Evolutionary conservation across 192 early-diverging fungal species (phyloP).

Genomic region (Coemansia sp.): DNA sequence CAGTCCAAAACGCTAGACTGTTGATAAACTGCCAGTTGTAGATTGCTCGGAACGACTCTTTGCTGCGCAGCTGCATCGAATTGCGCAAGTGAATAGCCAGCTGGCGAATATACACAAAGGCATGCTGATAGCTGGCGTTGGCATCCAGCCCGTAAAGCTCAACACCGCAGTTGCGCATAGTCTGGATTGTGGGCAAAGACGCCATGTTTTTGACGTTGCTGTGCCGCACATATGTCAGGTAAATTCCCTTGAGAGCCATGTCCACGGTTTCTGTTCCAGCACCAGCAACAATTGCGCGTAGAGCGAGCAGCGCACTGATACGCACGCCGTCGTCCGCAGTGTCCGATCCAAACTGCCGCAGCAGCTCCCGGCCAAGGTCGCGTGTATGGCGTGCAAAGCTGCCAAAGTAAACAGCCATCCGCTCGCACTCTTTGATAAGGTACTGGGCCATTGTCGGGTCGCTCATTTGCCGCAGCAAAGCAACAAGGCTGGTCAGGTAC

Average conservation of each 20-base stretch:
- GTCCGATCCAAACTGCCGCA: slow-evolving; percentile 55
- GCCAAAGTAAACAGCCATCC: slow-evolving; percentile 69
- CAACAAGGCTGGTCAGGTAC: slow-evolving; percentile 69
- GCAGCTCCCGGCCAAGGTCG: slow-evolving; percentile 67
- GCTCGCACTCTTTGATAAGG: slow-evolving; percentile 78
- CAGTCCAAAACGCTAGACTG: slow-evolving; percentile 86
- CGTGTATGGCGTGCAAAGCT: slow-evolving; percentile 79
- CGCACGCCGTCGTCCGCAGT: slow-evolving; percentile 66
- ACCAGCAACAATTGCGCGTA: slow-evolving; percentile 67
- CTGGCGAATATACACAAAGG: slow-evolving; percentile 90
- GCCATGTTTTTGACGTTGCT: slow-evolving; percentile 75
- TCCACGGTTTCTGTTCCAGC: slow-evolving; percentile 62
- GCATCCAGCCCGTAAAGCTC: slow-evolving; percentile 81
- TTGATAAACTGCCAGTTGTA: slow-evolving; percentile 99
- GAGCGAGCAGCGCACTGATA: slow-evolving; percentile 79
- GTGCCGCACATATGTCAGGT: slow-evolving; percentile 75
- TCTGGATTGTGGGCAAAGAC: slow-evolving; percentile 78
- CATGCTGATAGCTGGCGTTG: slow-evolving; percentile 84
- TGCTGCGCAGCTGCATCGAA: slow-evolving; percentile 79
- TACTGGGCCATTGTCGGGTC: slow-evolving; percentile 82
- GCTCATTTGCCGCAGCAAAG: slow-evolving; percentile 78
- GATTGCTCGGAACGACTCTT: slow-evolving; percentile 84
- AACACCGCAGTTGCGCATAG: slow-evolving; percentile 91
- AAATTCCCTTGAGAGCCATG: slow-evolving; percentile 73
- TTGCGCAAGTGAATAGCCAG: slow-evolving; percentile 88